Conservation (phyloP, 768 basidiomycete species). For the Coprinopsis cinerea region DNA sequence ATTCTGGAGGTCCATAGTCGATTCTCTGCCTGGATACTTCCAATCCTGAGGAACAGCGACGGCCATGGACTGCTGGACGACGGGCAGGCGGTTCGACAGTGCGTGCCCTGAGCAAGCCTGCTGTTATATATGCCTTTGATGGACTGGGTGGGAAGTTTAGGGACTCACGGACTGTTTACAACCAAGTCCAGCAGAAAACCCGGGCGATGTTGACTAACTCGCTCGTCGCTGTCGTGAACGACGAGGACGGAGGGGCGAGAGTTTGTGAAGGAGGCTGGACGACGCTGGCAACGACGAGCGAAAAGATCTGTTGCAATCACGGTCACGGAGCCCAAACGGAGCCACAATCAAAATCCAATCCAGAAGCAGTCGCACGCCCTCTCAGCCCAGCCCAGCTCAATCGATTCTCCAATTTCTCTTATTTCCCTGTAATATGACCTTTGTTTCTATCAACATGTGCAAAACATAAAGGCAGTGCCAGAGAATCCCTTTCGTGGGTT, state of each 20-base stretch:
- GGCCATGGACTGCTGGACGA: constrained; percentile 54
- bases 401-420: background rate
- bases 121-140: constrained; percentile 7
- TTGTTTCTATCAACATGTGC: background rate
- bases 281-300: constrained; percentile 29
- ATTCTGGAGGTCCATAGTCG: constrained; percentile 52
- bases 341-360: constrained; percentile 30
- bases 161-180: constrained; percentile 4
- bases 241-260: constrained; percentile 9
- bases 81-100: constrained; percentile 8
- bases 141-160: background rate
- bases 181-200: background rate
- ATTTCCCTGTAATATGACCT: background rate
- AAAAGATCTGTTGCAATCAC: constrained; percentile 32
- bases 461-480: background rate
- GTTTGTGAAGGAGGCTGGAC: constrained; percentile 11
- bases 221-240: constrained; percentile 5
- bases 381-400: background rate
- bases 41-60: constrained; percentile 75
- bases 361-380: constrained; percentile 20
- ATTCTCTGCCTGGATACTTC: constrained; percentile 58
- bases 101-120: constrained; percentile 8
- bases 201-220: constrained; percentile 5
- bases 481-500: too few species aligned
- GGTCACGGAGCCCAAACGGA: too few species aligned